A percentile compares a stretch with the other conserved stretches of the same genome.
These are phyloP conservation scores for Gigaspora rosea DNA, from an alignment of 192 early-diverging fungal genomes.

Conservation along the genomic window DNA sequence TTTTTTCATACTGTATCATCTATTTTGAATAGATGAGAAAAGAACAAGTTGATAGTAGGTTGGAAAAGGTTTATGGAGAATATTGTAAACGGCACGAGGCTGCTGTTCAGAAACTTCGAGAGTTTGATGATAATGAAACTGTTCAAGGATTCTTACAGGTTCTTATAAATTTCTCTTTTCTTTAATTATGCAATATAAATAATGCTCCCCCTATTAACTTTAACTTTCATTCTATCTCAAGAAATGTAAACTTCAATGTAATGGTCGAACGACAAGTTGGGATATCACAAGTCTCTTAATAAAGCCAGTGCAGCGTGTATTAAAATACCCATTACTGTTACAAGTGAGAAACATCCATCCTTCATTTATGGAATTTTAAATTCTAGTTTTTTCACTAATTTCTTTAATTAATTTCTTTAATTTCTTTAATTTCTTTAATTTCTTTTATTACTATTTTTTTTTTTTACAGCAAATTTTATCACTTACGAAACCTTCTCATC, in stretches of 20 bases:
- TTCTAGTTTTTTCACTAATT: too few species aligned
- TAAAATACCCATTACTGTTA: slow-evolving; percentile 91
- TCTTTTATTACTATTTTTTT: slow-evolving; percentile 19
- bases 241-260: slow-evolving; percentile 60
- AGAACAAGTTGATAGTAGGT: slow-evolving; percentile 15
- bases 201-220: too few species aligned
- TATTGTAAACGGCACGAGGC: slow-evolving; percentile 81
- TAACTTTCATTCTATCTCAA: slow-evolving; percentile 34
- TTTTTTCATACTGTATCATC: background rate
- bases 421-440: too few species aligned
- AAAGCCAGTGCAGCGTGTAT: slow-evolving; percentile 96
- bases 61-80: slow-evolving; percentile 65
- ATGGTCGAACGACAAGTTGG: slow-evolving; percentile 84
- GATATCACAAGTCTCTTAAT: slow-evolving; percentile 89
- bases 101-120: slow-evolving; percentile 61
- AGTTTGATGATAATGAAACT: slow-evolving; percentile 48
- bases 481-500: slow-evolving; percentile 55
- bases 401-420: slow-evolving; percentile 34
- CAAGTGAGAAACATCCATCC: slow-evolving; percentile 47
- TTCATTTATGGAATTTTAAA: background rate
- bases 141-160: slow-evolving; percentile 55
- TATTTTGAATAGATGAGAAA: background rate
- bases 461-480: slow-evolving; percentile 51
- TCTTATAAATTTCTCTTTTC: background rate
- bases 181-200: too few species aligned